A percentile compares a stretch with the other conserved stretches of the same genome.
Conservation (phyloP, 1,284 basidiomycete species). For the Naganishia albida region DNA sequence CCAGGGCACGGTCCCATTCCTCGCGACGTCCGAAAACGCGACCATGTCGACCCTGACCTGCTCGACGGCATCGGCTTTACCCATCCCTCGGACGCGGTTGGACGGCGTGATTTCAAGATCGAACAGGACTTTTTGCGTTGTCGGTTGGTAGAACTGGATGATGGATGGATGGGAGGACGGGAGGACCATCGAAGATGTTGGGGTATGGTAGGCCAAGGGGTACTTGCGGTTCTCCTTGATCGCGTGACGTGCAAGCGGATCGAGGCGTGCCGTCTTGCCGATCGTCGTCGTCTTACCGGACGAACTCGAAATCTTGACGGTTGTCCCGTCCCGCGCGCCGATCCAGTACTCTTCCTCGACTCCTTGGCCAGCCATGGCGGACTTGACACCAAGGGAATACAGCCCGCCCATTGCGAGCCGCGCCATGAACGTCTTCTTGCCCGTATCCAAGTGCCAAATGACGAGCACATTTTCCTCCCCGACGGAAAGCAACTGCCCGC, state of each 20-base stretch:
- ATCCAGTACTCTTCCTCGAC: conserved; percentile 83
- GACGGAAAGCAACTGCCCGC: conserved; percentile 88
- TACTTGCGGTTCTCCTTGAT: conserved; percentile 35
- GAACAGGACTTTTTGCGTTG: conserved; percentile 68
- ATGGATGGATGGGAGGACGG: conserved; percentile 94
- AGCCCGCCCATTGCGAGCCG: conserved; percentile 73
- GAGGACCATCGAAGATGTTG: conserved; percentile 75
- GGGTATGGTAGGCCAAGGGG: conserved; percentile 67
- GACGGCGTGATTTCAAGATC: conserved; percentile 93
- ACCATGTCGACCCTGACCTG: conserved; percentile 74
- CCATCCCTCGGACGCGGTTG: conserved; percentile 69
- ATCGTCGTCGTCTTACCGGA: conserved; percentile 75
- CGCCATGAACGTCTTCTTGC: conserved; percentile 86
- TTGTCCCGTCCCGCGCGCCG: conserved; percentile 77
- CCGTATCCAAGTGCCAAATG: conserved; percentile 87
- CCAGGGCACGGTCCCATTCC: conserved; percentile 62
- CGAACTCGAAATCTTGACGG: conserved; percentile 73
- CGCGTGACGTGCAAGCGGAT: conserved; percentile 42
- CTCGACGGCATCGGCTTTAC: conserved; percentile 72
- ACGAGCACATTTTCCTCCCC: conserved; percentile 96
- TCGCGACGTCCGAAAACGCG: conserved; percentile 59
- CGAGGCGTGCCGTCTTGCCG: conserved; percentile 49
- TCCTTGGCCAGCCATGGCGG: conserved; percentile 52
- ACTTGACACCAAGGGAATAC: conserved; percentile 64
- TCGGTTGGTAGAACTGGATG: conserved; percentile 83